Evolutionary conservation across 169 alveolate species (phyloP).

Genomic region (Plasmodium chabaudi): DNA sequence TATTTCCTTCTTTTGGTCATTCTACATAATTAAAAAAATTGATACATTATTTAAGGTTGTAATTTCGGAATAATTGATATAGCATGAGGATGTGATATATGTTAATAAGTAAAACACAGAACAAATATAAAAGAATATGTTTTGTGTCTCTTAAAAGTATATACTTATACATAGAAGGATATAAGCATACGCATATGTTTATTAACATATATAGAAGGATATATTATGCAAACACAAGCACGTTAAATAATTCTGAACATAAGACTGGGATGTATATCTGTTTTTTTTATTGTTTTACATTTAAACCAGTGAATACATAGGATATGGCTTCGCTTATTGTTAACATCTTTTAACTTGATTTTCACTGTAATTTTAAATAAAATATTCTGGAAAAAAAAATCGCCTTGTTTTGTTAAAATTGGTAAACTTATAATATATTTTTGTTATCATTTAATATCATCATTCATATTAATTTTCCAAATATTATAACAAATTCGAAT

Average conservation of each 20-base stretch:
- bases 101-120: no score
- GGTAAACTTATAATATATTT: not conserved
- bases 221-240: not conserved
- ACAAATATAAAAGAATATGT: no score
- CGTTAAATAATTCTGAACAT: no score
- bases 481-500: not conserved
- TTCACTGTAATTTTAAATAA: conserved; percentile 20
- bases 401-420: no score
- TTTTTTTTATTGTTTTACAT: conserved; percentile 31
- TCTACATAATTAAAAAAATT: conserved; percentile 24
- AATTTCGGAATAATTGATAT: not conserved
- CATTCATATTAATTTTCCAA: not conserved
- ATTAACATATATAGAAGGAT: conserved; percentile 1
- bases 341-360: conserved; percentile 27
- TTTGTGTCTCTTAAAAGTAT: not conserved
- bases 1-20: conserved; percentile 66
- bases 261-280: not conserved
- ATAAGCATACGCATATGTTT: not conserved
- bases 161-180: not conserved
- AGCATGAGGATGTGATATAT: no score
- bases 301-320: conserved; percentile 34
- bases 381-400: conserved; percentile 9
- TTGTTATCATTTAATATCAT: conserved; percentile 13
- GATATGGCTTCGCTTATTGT: conserved; percentile 53
- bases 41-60: not conserved